Evolutionary conservation across 225 moss, liverwort and hornwort species (phyloP).

Genomic region (Marchantia paleacea): DNA sequence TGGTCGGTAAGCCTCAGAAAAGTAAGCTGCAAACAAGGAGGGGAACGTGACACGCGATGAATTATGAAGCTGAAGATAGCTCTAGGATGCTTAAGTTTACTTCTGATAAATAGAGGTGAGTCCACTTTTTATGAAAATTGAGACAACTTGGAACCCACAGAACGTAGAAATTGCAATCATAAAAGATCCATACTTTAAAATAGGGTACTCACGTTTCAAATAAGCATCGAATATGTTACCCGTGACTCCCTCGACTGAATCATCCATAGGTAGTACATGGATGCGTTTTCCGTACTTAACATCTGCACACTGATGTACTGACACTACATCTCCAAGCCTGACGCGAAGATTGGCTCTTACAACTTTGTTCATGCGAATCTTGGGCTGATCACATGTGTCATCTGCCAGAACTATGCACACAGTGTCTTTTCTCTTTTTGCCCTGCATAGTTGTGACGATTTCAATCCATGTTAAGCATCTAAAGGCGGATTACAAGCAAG

Average conservation of each 20-base stretch:
- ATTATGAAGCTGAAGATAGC: not conserved
- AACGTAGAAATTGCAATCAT: not conserved
- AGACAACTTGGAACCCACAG: not conserved
- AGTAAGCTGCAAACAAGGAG: slow-evolving; percentile 61
- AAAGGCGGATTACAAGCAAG: not conserved
- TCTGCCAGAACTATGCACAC: slow-evolving; percentile 88
- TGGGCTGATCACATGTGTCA: slow-evolving; percentile 78
- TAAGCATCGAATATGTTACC: slow-evolving; percentile 87
- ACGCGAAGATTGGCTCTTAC: slow-evolving; percentile 87
- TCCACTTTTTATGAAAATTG: too few species aligned
- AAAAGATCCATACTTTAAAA: not conserved
- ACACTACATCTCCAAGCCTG: slow-evolving; percentile 84
- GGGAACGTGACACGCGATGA: not conserved
- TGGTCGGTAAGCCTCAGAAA: slow-evolving; percentile 70
- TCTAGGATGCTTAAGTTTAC: too few species aligned
- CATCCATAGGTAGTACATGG: slow-evolving; percentile 91
- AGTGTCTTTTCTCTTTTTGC: slow-evolving; percentile 92
- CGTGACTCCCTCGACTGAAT: slow-evolving; percentile 83
- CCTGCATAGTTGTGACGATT: slow-evolving; percentile 38
- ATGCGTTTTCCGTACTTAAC: slow-evolving; percentile 90
- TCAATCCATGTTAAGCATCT: not conserved
- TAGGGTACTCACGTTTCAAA: slow-evolving; percentile 60
- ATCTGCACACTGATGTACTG: slow-evolving; percentile 91
- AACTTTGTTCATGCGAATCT: slow-evolving; percentile 96
- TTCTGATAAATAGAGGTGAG: too few species aligned